phyloP scores from a whole-genome alignment of 2,329 filamentous ascomycete genomes.

The Colletotrichum sp. region DNA sequence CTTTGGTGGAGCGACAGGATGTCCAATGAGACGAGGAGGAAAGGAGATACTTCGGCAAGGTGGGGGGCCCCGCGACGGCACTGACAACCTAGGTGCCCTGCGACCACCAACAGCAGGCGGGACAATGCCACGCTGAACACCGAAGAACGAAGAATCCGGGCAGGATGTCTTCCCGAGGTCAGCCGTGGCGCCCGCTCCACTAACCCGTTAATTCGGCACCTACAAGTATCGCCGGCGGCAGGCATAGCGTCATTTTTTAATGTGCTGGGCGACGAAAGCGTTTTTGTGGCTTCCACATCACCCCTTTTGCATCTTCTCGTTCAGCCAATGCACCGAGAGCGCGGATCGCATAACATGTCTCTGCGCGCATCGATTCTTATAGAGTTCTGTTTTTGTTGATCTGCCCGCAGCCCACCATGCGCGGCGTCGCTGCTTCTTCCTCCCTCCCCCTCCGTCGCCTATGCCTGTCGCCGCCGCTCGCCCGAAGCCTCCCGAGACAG shows the following conservation, averaged over 20 bases:
- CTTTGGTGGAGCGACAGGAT: neutral
- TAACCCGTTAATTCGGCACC: slow-evolving; percentile 7
- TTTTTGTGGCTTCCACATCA: neutral
- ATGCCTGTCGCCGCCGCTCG: neutral
- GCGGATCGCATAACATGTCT: slow-evolving; percentile 15
- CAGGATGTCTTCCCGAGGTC: neutral
- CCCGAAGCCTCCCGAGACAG: slow-evolving; percentile 1
- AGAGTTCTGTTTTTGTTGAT: neutral
- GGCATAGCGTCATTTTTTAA: slow-evolving; percentile 20
- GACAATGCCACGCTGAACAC: neutral
- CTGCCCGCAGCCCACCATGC: slow-evolving; percentile 1
- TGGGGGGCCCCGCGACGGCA: neutral
- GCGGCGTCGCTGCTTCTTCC: neutral
- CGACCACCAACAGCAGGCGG: neutral
- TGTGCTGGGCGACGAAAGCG: neutral
- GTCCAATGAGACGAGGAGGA: neutral
- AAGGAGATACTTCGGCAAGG: slow-evolving; percentile 2
- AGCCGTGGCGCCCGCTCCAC: neutral
- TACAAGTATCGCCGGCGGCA: slow-evolving; percentile 14
- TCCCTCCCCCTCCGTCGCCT: slow-evolving; percentile 8
- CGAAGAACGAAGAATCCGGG: neutral
- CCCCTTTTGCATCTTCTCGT: neutral
- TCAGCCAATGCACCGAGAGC: neutral
- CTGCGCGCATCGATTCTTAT: neutral
- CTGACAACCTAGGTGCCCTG: neutral